Evolutionary conservation across 345 rosid genomes (phyloP), one percentile per base, ranked within the genome.

Genomic region (Kernera saxatilis): DNA sequence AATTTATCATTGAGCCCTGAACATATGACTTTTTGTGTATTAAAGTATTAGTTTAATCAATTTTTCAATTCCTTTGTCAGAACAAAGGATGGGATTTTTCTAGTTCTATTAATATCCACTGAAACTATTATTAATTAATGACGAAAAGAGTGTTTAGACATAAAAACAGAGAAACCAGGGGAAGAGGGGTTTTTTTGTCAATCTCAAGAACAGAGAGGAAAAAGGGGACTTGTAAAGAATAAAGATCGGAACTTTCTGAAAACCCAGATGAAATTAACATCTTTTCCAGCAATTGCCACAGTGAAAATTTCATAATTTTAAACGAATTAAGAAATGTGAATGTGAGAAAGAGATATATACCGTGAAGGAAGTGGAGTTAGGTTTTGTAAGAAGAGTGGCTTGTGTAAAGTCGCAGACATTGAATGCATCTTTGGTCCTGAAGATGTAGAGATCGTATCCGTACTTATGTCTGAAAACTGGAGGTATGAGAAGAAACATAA

Each of bases 401-500:
- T 80, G 90, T 65, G 90, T 78, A 81, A 89, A 84, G 78, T 91
- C 81, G 84, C 96, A 94, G 83, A 86, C 82, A 64, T 71, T 69
- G 80, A 84, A 91, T 64, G 97, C 99, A 77, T 82, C 79, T 78
- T 83, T 76, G 78, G 57, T 94, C 80, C 81, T 82, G 89, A 94
- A 91, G 81, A 93, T 93, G 90, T 85, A 91, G 71, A 93, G 91
- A 5, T 69, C 76, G 78, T 82, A 78, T 77, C 73, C 81, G 54
- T 86, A 73, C 88, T 87, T 86, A 82, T 86, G 96, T 63, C 79
- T 87, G 91, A 90, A 93, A 75, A 86, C 98, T 93, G 84, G 26
- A 45, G 37, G 1, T 12, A 66, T 1, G 66, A 67, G 19, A 58
- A 23, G 23, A 64, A 18, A 14, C 12, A 53, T 4, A 52, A 18